A percentile compares a stretch with the other conserved stretches of the same genome.
Evolutionary conservation across 2,329 filamentous ascomycete genomes (phyloP).

Genomic region (Aspergillus calidoustus): DNA sequence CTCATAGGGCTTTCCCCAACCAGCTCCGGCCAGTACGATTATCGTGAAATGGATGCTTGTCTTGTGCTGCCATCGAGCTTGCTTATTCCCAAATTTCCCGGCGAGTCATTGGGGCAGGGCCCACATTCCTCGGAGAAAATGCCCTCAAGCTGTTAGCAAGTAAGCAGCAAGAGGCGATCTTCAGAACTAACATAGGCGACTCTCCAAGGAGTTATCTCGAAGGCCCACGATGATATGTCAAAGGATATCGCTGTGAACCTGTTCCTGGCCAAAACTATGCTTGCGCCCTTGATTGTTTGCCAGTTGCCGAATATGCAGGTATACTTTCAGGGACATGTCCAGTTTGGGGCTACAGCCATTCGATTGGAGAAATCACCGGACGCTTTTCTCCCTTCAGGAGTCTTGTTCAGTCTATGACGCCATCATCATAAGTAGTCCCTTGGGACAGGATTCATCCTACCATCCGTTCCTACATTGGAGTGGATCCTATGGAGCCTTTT

Average conservation of each 20-base stretch:
- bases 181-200: too few relatives aligned
- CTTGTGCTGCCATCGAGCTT: background rate
- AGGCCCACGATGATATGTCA: too few relatives aligned
- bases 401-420: constrained; percentile 21
- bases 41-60: background rate
- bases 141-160: background rate
- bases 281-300: too few relatives aligned
- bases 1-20: too few relatives aligned
- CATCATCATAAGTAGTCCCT: constrained; percentile 12
- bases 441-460: background rate
- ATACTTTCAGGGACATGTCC: background rate
- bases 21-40: background rate
- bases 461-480: constrained; percentile 12
- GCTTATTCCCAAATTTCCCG: background rate
- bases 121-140: constrained; percentile 5
- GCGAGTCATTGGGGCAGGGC: background rate
- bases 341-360: background rate
- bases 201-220: too few relatives aligned
- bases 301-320: too few relatives aligned
- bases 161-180: too few relatives aligned
- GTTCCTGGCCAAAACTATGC: too few relatives aligned
- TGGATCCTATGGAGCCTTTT: constrained; percentile 21
- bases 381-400: background rate
- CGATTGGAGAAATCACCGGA: background rate
- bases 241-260: too few relatives aligned